Conservation (phyloP, 1,139 yeast genomes). For the Candida pseudocylindracea region DNA sequence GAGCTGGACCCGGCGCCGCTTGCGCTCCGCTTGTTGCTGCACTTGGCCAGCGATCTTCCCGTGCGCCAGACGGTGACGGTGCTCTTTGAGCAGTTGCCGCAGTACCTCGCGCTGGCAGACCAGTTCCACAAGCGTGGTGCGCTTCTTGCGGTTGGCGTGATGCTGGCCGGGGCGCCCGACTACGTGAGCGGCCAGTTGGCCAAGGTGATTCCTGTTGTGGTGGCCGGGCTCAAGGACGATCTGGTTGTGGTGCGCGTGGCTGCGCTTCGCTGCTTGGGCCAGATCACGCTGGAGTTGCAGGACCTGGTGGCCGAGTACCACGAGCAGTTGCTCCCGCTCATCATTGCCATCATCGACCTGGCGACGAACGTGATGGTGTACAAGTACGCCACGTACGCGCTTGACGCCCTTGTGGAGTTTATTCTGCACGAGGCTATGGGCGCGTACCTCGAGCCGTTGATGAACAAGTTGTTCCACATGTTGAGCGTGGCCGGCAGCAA, state of each 20-base stretch:
- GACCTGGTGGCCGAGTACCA: slow-evolving; percentile 71
- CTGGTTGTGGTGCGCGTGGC: slow-evolving; percentile 65
- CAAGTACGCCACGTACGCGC: slow-evolving; percentile 76
- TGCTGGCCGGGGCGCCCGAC: slow-evolving; percentile 90
- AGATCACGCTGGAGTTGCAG: slow-evolving; percentile 66
- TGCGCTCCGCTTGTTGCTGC: slow-evolving; percentile 63
- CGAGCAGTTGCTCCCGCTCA: slow-evolving; percentile 62
- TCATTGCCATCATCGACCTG: slow-evolving; percentile 68
- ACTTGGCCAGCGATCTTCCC: slow-evolving; percentile 66
- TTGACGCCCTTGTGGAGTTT: slow-evolving; percentile 82
- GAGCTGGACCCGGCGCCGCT: slow-evolving; percentile 63
- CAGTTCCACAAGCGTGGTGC: slow-evolving; percentile 65
- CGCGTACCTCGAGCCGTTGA: slow-evolving; percentile 58
- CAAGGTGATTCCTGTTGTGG: slow-evolving; percentile 49
- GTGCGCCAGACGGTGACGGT: slow-evolving; percentile 82
- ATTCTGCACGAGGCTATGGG: slow-evolving; percentile 75
- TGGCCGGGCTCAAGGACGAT: slow-evolving; percentile 61
- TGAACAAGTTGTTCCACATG: slow-evolving; percentile 75
- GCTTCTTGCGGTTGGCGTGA: slow-evolving; percentile 57
- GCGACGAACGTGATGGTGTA: slow-evolving; percentile 72
- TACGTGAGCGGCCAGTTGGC: slow-evolving; percentile 56
- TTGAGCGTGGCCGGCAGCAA: slow-evolving; percentile 36
- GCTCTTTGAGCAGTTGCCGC: slow-evolving; percentile 44
- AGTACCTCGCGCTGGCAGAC: slow-evolving; percentile 33
- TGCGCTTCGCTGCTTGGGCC: slow-evolving; percentile 64